Evolutionary conservation across 495 filamentous ascomycete genomes (phyloP).

Genomic region (Patellaria atrata): DNA sequence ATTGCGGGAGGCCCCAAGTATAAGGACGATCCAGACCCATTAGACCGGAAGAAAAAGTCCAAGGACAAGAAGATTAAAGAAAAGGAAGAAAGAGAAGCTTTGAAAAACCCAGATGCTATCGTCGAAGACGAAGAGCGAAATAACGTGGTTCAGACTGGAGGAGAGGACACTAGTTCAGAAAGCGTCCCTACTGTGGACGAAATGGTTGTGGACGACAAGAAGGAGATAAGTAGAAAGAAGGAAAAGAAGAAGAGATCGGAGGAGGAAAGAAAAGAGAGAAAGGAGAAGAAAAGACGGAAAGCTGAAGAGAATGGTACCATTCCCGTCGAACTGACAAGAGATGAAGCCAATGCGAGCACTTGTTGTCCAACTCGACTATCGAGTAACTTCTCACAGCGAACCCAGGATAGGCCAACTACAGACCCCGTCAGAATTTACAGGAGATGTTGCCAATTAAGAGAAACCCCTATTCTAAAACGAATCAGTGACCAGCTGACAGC

Average conservation of each 20-base stretch:
- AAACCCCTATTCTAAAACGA: slow-evolving; percentile 76
- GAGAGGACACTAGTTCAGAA: slow-evolving; percentile 25
- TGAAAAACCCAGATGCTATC: slow-evolving; percentile 46
- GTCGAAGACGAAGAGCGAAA: slow-evolving; percentile 44
- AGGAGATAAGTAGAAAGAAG: slow-evolving; percentile 53
- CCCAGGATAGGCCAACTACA: slow-evolving; percentile 62
- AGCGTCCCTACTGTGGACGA: slow-evolving; percentile 19
- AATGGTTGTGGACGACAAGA: slow-evolving; percentile 23
- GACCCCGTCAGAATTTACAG: slow-evolving; percentile 89
- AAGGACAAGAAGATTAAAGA: slow-evolving; percentile 54
- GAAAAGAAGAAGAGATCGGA: slow-evolving; percentile 89
- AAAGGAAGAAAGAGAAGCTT: slow-evolving; percentile 50
- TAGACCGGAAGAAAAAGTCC: slow-evolving; percentile 35
- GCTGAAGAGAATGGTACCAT: slow-evolving; percentile 72
- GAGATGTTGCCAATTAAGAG: slow-evolving; percentile 83
- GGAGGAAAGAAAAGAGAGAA: slow-evolving; percentile 71
- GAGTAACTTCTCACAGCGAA: slow-evolving; percentile 29
- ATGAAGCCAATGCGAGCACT: slow-evolving; percentile 23
- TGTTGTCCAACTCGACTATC: no score
- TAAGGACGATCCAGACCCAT: slow-evolving; percentile 30
- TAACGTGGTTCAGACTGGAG: slow-evolving; percentile 31
- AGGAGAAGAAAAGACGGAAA: slow-evolving; percentile 63
- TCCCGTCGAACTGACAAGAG: slow-evolving; percentile 58
- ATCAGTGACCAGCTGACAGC: slow-evolving; percentile 76
- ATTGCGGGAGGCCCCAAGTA: slow-evolving; percentile 60